Base-by-base conservation (phyloP, 495 filamentous ascomycete species). In the Trichoderma asperelloides region DNA sequence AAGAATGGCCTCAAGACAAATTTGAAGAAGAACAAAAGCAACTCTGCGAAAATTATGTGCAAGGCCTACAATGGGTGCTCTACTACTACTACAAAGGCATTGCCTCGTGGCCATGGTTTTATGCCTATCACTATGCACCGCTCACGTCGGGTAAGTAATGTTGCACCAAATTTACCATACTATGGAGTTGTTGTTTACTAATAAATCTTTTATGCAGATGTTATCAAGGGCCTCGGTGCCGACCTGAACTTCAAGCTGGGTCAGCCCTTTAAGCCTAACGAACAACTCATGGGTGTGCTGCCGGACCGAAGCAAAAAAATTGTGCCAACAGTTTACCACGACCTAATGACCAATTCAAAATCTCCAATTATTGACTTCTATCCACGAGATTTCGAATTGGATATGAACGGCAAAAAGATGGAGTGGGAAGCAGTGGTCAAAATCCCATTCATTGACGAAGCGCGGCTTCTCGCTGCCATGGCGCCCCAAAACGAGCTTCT, bases 321-420 rank as follows among this genome's bases (percentile, higher is more conserved):
- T 70, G 95, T 99, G 15, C 96, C 96, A 21, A 70, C 75, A 41
- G 86, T 93, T 4, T 99, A 97, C 76, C 91, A 91, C 76, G 86
- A 91, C 13, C 82, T 99, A 27, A 99, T 99, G 96, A 96, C 90
- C 3, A 89, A 91, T 62, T 78, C 86, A 0, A 84, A 91, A 3
- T 97, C 94, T n/a, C 93, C 96, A 15, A 98, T 99, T 75, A 91
- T 96, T 71, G 94, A 98, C 72, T 98, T 99, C 78, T 99, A 99
- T 73, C 96, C 96, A 33, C 86, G 94, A 67, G 94, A 98, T 69
- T 99, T 99, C 70, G 93, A 97, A 70, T 84, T 99, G 23, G 96
- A 99, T 73, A 97, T 98, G 94, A 97, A 98, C 71, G 96, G 96
- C 66, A 99, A 99, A 83, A 99, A 96, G 81, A 96, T 96, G 92